These are phyloP conservation scores for Pseudogymnoascus sp. DNA, from an alignment of 2,329 filamentous ascomycete genomes.

Conservation along the genomic window DNA sequence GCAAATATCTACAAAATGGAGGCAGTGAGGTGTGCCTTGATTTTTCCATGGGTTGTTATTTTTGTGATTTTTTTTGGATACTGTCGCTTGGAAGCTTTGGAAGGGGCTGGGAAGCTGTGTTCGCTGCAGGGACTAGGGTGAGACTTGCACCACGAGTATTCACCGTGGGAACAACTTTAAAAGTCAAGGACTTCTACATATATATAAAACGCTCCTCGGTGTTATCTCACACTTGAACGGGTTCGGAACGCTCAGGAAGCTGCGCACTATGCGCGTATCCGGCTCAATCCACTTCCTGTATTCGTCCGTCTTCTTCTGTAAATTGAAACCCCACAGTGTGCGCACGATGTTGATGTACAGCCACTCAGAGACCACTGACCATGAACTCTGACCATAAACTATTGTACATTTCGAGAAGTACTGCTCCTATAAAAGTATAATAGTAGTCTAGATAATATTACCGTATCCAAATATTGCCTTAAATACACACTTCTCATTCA, in stretches of 20 bases:
- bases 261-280: slow-evolving; percentile 30
- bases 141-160: not conserved
- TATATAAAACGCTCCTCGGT: slow-evolving; percentile 23
- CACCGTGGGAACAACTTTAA: not conserved
- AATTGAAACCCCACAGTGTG: slow-evolving; percentile 49
- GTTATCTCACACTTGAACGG: slow-evolving; percentile 31
- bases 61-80: not conserved
- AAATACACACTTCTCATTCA: too few relatives aligned
- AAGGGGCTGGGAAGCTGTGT: not conserved
- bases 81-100: not conserved
- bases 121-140: not conserved
- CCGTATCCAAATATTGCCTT: too few relatives aligned
- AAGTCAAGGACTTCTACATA: not conserved
- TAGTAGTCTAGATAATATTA: too few relatives aligned
- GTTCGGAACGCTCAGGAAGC: slow-evolving; percentile 31
- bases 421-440: too few relatives aligned
- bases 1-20: too few relatives aligned
- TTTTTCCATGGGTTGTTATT: not conserved
- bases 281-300: slow-evolving; percentile 24
- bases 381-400: too few relatives aligned
- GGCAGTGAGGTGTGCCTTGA: not conserved
- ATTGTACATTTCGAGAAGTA: too few relatives aligned
- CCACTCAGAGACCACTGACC: too few relatives aligned
- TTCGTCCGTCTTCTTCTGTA: slow-evolving; percentile 18
- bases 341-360: slow-evolving; percentile 43